Conservation (phyloP, 805 yeast genomes). For the Sugiyamaella qingdaonensis region DNA sequence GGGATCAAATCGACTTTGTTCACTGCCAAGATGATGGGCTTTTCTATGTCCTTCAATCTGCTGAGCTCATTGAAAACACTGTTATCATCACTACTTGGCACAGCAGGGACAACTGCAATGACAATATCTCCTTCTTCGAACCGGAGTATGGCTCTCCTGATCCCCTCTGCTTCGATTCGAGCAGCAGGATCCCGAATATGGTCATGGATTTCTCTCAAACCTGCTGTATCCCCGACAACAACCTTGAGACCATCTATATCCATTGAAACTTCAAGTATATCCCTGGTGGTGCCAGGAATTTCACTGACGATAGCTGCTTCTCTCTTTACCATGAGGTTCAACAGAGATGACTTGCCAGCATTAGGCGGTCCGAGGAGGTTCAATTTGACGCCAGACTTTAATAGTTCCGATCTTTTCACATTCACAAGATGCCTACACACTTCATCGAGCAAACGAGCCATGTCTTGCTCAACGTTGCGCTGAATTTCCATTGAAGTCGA, state of each 20-base stretch:
- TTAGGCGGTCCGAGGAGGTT: conserved; percentile 88
- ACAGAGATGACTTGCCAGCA: conserved; percentile 88
- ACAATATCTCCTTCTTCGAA: conserved; percentile 62
- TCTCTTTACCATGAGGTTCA: conserved; percentile 69
- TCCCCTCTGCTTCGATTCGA: conserved; percentile 71
- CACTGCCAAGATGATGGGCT: conserved; percentile 28
- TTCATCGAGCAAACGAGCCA: conserved; percentile 42
- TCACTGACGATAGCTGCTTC: conserved; percentile 90
- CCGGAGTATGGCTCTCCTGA: conserved; percentile 63
- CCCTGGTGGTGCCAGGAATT: conserved; percentile 93
- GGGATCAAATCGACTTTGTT: conserved; percentile 32
- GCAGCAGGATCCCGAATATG: conserved; percentile 20
- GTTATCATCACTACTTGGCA: background rate
- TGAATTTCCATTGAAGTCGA: conserved; percentile 37
- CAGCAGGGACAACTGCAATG: conserved; percentile 45
- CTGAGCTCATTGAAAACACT: background rate
- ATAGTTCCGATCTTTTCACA: conserved; percentile 40
- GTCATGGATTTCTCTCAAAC: conserved; percentile 51
- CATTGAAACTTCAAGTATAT: conserved; percentile 72
- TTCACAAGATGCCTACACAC: conserved; percentile 37
- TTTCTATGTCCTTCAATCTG: conserved; percentile 1
- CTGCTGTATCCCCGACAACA: conserved; percentile 89
- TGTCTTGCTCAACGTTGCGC: conserved; percentile 43
- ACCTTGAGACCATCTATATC: conserved; percentile 83
- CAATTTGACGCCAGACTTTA: conserved; percentile 68